phyloP scores from a whole-genome alignment of 441 rosid species.

The Populus hybrid region DNA sequence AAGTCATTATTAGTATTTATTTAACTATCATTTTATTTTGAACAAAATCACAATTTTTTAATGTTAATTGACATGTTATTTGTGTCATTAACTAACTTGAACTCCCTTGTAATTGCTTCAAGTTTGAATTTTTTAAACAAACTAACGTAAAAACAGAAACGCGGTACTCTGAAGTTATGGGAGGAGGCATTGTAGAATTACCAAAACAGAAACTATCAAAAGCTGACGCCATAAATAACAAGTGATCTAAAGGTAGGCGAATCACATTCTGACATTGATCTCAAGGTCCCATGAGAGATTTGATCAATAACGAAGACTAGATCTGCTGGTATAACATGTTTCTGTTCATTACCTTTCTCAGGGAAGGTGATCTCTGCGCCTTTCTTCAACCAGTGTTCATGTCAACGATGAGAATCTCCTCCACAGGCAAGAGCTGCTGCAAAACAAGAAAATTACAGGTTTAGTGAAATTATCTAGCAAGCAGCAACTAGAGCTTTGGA shows the following conservation, averaged over 20 bases:
- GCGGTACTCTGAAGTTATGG: too few relatives aligned
- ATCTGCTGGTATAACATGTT: conserved; percentile 60
- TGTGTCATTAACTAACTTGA: too few relatives aligned
- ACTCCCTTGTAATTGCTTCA: too few relatives aligned
- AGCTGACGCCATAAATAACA: too few relatives aligned
- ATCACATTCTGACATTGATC: background rate
- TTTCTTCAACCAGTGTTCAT: conserved; percentile 87
- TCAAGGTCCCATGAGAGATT: background rate
- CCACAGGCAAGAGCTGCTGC: conserved; percentile 60
- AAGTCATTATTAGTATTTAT: too few relatives aligned
- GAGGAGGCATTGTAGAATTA: too few relatives aligned
- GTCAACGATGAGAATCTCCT: conserved; percentile 70
- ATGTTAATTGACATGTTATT: too few relatives aligned
- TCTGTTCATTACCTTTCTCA: conserved; percentile 76
- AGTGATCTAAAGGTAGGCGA: background rate
- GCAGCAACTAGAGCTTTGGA: background rate
- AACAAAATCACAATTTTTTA: too few relatives aligned
- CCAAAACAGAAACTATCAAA: too few relatives aligned
- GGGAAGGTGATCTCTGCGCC: conserved; percentile 87
- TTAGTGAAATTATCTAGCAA: background rate
- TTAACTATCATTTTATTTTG: too few relatives aligned
- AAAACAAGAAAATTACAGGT: background rate
- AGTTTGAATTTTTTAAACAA: too few relatives aligned
- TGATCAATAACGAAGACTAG: conserved; percentile 72
- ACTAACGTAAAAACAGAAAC: too few relatives aligned